A percentile compares a stretch with the other conserved stretches of the same genome.
Evolutionary conservation across 1,284 basidiomycete species (phyloP).

Genomic region (Porogramme epimiltina): DNA sequence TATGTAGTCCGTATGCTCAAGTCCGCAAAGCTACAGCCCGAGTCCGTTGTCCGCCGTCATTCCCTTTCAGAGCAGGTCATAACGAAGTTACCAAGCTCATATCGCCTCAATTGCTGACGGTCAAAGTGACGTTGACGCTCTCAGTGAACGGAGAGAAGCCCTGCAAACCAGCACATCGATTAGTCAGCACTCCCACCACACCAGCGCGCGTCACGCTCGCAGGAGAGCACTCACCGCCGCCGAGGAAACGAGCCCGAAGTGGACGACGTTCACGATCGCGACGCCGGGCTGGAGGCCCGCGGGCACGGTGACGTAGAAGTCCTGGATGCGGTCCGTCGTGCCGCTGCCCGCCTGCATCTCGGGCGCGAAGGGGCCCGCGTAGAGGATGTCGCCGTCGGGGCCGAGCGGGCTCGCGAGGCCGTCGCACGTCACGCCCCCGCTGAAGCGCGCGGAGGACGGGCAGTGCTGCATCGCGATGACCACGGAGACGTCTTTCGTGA

Average conservation of each 20-base stretch:
- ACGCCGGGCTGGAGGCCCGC: slow-evolving; percentile 26
- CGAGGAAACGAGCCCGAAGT: slow-evolving; percentile 27
- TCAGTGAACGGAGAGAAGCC: no score
- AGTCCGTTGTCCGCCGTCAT: no score
- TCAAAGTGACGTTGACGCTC: no score
- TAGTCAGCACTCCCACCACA: no score
- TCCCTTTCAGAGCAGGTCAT: no score
- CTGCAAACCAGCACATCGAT: no score
- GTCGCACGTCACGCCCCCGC: slow-evolving; percentile 22
- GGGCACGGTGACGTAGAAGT: slow-evolving; percentile 50
- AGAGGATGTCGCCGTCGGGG: slow-evolving; percentile 27
- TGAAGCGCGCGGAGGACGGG: background rate
- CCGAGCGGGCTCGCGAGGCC: slow-evolving; percentile 32
- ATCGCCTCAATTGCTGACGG: no score
- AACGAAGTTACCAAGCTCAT: no score
- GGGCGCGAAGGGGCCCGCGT: background rate
- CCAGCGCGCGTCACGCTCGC: no score
- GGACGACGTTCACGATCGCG: slow-evolving; percentile 42
- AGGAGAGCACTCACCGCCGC: no score
- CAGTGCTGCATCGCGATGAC: slow-evolving; percentile 42
- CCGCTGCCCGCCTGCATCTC: slow-evolving; percentile 26
- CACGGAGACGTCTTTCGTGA: slow-evolving; percentile 42
- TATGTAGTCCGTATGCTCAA: no score
- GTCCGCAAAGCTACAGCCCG: no score
- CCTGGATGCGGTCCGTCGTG: slow-evolving; percentile 41